phyloP scores from a whole-genome alignment of 306 rosid species.

The Canavalia ensiformis region DNA sequence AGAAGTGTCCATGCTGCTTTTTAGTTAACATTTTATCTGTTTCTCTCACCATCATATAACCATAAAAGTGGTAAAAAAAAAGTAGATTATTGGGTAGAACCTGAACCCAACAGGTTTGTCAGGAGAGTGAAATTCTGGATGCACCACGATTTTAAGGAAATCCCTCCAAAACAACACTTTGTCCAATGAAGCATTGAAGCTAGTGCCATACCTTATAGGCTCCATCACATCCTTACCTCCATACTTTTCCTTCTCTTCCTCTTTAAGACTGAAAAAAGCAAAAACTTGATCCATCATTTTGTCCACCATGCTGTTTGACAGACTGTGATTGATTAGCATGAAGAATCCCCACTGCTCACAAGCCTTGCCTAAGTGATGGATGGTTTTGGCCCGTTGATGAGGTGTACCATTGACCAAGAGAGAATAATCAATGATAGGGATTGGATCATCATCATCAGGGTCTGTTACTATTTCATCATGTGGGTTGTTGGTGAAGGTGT shows the following conservation, averaged over 20 bases:
- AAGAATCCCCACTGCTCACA: constrained; percentile 62
- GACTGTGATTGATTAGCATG: constrained; percentile 51
- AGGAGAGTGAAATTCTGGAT: constrained; percentile 68
- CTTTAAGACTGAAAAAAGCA: constrained; percentile 52
- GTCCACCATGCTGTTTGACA: constrained; percentile 50
- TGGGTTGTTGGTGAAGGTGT: constrained; percentile 40
- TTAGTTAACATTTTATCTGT: too few species aligned
- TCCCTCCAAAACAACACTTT: constrained; percentile 66
- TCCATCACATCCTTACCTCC: constrained; percentile 47
- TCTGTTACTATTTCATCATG: constrained; percentile 44
- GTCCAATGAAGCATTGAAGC: constrained; percentile 54
- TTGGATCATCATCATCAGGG: constrained; percentile 52
- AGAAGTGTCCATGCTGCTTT: too few species aligned
- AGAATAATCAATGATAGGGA: constrained; percentile 55
- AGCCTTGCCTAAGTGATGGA: constrained; percentile 51
- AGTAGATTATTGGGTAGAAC: constrained; percentile 38
- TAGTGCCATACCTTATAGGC: constrained; percentile 62
- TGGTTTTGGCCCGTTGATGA: constrained; percentile 47
- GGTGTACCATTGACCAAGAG: constrained; percentile 47
- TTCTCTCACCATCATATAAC: not conserved
- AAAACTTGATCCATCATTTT: constrained; percentile 46
- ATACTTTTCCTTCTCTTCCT: constrained; percentile 59
- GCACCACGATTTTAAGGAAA: constrained; percentile 63
- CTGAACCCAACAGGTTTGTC: constrained; percentile 64
- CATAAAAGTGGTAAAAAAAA: not conserved